Conservation (phyloP, 2,329 filamentous ascomycete genomes). For the Diplodia corticola region DNA sequence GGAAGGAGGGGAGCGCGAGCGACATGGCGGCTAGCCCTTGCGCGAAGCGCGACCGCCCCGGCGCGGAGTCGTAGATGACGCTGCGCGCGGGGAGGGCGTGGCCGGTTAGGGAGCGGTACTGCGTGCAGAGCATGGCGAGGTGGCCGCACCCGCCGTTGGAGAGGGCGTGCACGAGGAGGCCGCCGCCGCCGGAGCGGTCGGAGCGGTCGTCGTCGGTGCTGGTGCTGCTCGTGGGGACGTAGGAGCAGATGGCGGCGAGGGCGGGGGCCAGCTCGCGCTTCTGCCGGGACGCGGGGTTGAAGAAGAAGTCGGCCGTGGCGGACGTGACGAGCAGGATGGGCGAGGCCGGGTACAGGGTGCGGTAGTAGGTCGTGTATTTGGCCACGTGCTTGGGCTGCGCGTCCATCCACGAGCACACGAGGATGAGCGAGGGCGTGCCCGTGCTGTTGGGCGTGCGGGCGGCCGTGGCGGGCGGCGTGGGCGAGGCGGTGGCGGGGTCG, state of each 20-base stretch:
- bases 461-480: neutral
- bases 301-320: constrained; percentile 35
- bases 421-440: constrained; percentile 30
- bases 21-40: constrained; percentile 11
- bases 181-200: constrained; percentile 25
- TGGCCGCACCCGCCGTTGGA: constrained; percentile 41
- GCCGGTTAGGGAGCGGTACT: constrained; percentile 31
- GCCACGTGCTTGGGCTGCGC: constrained; percentile 39
- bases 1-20: neutral
- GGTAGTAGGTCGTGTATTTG: constrained; percentile 39
- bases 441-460: constrained; percentile 4
- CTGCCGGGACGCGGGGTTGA: constrained; percentile 27
- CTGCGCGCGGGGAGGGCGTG: constrained; percentile 32
- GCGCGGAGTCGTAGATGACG: constrained; percentile 38
- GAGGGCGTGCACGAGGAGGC: constrained; percentile 38
- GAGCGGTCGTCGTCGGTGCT: constrained; percentile 27
- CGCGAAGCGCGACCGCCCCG: constrained; percentile 27
- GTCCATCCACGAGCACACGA: constrained; percentile 40
- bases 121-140: constrained; percentile 35
- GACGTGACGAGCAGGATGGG: constrained; percentile 36
- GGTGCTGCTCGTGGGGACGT: constrained; percentile 25
- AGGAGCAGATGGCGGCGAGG: constrained; percentile 31
- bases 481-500: constrained; percentile 27
- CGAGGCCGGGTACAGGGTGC: constrained; percentile 34
- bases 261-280: constrained; percentile 30